Conservation (phyloP, 2,329 filamentous ascomycete species). For the Cordyceps javanica region DNA sequence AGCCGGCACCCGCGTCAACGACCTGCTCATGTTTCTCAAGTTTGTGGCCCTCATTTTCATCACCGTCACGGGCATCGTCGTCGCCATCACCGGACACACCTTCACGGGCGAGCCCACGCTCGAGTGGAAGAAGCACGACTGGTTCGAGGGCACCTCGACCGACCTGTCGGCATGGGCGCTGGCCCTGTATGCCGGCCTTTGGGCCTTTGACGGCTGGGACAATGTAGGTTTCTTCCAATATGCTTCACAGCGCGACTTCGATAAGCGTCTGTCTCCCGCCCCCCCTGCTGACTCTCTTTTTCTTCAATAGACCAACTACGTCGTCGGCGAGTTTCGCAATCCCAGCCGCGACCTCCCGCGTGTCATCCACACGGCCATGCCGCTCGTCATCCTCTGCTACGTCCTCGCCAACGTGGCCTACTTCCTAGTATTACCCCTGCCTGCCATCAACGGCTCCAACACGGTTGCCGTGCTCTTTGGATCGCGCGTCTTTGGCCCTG, state of each 20-base stretch:
- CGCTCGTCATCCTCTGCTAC: constrained; percentile 85
- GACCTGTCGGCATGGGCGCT: constrained; percentile 86
- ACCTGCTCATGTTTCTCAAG: constrained; percentile 95
- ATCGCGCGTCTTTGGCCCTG: constrained; percentile 76
- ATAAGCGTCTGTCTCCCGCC: no score
- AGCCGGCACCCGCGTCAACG: constrained; percentile 78
- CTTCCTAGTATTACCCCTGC: constrained; percentile 82
- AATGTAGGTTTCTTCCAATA: constrained; percentile 70
- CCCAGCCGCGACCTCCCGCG: constrained; percentile 82
- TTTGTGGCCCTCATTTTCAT: constrained; percentile 85
- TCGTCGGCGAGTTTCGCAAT: constrained; percentile 93
- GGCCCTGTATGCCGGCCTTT: constrained; percentile 88
- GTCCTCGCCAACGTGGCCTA: constrained; percentile 88
- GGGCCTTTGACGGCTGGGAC: constrained; percentile 99
- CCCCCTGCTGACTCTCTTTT: constrained; percentile 14
- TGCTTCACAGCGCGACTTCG: no score
- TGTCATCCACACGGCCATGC: constrained; percentile 95
- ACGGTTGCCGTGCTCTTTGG: constrained; percentile 96
- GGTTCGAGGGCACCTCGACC: constrained; percentile 81
- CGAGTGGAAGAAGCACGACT: constrained; percentile 81
- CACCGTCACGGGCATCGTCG: constrained; percentile 80
- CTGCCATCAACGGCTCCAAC: constrained; percentile 77
- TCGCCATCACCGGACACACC: constrained; percentile 79
- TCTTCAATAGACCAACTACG: constrained; percentile 75
- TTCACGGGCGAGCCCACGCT: constrained; percentile 66